Evolutionary conservation across 352 stramenopile species (phyloP).

Genomic region (Phytopythium mirpurense): DNA sequence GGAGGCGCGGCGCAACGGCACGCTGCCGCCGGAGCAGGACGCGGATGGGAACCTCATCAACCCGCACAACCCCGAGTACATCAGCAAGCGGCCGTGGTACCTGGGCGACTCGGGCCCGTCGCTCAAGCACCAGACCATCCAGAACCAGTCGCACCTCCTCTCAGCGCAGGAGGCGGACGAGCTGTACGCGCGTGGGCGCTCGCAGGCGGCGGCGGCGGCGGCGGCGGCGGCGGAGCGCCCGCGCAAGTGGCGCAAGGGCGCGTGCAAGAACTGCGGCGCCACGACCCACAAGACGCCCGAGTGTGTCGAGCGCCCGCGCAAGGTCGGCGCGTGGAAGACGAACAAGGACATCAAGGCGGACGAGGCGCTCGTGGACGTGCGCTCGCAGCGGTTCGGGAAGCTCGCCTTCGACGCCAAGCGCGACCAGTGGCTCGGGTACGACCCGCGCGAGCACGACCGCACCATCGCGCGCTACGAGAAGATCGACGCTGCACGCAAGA

Average conservation of each 20-base stretch:
- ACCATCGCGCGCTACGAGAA: slow-evolving; percentile 81
- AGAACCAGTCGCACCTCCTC: slow-evolving; percentile 89
- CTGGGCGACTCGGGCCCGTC: slow-evolving; percentile 91
- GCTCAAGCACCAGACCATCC: slow-evolving; percentile 93
- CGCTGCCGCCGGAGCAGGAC: slow-evolving; percentile 82
- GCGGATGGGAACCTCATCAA: slow-evolving; percentile 97
- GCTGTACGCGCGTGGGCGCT: slow-evolving; percentile 54
- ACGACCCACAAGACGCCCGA: slow-evolving; percentile 91
- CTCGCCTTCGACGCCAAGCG: slow-evolving; percentile 97
- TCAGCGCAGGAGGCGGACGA: slow-evolving; percentile 88
- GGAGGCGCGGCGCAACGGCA: slow-evolving; percentile 88
- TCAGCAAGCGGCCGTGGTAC: slow-evolving; percentile 99
- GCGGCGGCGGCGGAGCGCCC: not conserved
- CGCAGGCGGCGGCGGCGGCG: slow-evolving; percentile 2
- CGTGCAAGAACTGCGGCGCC: slow-evolving; percentile 94
- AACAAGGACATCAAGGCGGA: slow-evolving; percentile 86
- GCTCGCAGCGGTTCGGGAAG: slow-evolving; percentile 89
- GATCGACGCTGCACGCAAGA: slow-evolving; percentile 74
- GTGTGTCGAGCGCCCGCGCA: slow-evolving; percentile 91
- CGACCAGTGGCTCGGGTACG: slow-evolving; percentile 96
- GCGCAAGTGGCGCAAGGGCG: slow-evolving; percentile 83
- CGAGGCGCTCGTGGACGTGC: slow-evolving; percentile 81
- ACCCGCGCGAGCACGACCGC: slow-evolving; percentile 71
- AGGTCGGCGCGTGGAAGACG: slow-evolving; percentile 91
- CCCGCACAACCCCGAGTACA: slow-evolving; percentile 99